Conservation (phyloP, 371 early-diverging fungal species). For the Basidiobolus meristosporus region DNA sequence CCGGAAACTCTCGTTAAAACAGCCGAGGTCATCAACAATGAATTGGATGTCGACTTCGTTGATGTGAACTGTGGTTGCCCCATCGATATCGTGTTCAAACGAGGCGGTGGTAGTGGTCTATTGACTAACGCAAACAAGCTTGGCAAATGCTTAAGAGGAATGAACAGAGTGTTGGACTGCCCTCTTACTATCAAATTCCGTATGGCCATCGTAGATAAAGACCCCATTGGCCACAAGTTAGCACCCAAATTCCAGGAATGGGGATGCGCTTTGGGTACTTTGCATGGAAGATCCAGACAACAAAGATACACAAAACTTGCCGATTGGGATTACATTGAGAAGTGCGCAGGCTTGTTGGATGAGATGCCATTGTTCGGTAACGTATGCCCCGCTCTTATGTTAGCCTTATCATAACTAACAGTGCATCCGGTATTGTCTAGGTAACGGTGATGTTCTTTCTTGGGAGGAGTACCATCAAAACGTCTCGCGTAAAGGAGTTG, state of each 20-base stretch:
- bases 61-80: conserved; percentile 95
- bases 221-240: conserved; percentile 51
- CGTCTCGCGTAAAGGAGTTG: conserved; percentile 34
- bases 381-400: conserved; percentile 3
- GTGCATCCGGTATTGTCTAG: conserved; percentile 41
- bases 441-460: conserved; percentile 86
- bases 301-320: conserved; percentile 83
- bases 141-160: conserved; percentile 53
- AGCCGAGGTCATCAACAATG: conserved; percentile 44
- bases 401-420: conserved; percentile 1
- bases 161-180: conserved; percentile 39
- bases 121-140: conserved; percentile 44
- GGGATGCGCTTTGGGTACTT: conserved; percentile 32
- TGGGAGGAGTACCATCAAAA: conserved; percentile 66
- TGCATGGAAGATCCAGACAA: conserved; percentile 85
- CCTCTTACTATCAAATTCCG: conserved; percentile 87
- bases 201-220: conserved; percentile 48
- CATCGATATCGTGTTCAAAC: conserved; percentile 66
- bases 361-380: conserved; percentile 37
- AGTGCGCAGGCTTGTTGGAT: conserved; percentile 21
- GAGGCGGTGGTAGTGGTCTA: conserved; percentile 74
- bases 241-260: conserved; percentile 39
- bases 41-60: conserved; percentile 72
- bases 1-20: conserved; percentile 41
- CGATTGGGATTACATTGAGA: conserved; percentile 78